These are phyloP conservation scores for Hortaea werneckii DNA, from an alignment of 2,329 filamentous ascomycete species.

Conservation along the genomic window DNA sequence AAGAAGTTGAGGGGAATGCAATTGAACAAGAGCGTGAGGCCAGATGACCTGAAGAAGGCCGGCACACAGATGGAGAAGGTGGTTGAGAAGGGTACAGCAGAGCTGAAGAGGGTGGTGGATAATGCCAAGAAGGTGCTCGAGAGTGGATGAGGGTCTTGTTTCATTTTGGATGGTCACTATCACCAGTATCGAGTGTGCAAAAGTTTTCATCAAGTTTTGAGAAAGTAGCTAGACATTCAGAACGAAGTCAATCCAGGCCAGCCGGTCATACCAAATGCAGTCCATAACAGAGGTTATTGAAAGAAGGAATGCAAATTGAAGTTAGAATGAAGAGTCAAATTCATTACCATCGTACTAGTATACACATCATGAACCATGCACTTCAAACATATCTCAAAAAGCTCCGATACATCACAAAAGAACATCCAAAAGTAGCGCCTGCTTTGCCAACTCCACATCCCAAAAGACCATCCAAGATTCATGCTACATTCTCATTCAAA, in stretches of 20 bases:
- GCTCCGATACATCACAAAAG: too few relatives aligned
- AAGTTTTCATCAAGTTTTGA: too few relatives aligned
- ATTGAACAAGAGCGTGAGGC: conserved; percentile 32
- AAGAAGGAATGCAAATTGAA: too few relatives aligned
- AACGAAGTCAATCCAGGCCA: too few relatives aligned
- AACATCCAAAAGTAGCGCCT: background rate
- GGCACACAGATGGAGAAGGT: conserved; percentile 41
- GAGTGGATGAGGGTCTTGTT: conserved; percentile 9
- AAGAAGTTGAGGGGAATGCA: conserved; percentile 38
- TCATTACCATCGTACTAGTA: background rate
- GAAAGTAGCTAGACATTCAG: too few relatives aligned
- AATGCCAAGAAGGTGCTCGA: conserved; percentile 38
- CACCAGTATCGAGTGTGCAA: too few relatives aligned
- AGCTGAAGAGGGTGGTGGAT: conserved; percentile 41
- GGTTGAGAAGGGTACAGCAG: conserved; percentile 37
- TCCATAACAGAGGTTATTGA: too few relatives aligned
- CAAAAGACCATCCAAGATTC: background rate
- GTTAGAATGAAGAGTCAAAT: too few relatives aligned
- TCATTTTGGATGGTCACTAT: background rate
- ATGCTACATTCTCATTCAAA: background rate
- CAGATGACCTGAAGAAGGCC: conserved; percentile 42
- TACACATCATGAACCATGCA: background rate
- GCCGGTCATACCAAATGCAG: too few relatives aligned
- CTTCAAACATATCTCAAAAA: too few relatives aligned
- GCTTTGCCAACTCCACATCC: background rate